phyloP scores from a whole-genome alignment of 495 filamentous ascomycete species.

The Xanthoparmelia taractica region DNA sequence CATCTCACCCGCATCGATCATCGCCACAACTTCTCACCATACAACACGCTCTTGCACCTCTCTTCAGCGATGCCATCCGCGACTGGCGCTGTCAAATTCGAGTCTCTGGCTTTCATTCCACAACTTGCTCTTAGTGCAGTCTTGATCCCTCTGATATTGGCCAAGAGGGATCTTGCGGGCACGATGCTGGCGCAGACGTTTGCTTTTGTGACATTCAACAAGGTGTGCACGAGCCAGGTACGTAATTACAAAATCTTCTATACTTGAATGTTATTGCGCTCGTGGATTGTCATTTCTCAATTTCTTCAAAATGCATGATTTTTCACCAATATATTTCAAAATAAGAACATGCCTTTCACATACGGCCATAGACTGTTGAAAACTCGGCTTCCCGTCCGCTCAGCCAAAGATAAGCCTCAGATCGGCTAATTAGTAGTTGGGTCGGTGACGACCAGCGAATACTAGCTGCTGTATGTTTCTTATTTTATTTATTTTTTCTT shows the following conservation, averaged over 20 bases:
- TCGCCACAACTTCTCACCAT: conserved; percentile 95
- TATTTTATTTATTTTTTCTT: neutral
- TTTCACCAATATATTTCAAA: neutral
- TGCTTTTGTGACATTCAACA: conserved; percentile 94
- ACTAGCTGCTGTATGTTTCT: conserved; percentile 29
- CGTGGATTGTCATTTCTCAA: neutral
- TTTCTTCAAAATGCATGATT: neutral
- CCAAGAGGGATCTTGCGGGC: conserved; percentile 71
- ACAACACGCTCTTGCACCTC: conserved; percentile 86
- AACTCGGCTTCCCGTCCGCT: conserved; percentile 25
- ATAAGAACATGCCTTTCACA: neutral
- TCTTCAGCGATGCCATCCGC: conserved; percentile 45
- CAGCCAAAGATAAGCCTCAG: conserved; percentile 26
- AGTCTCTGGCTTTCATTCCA: conserved; percentile 79
- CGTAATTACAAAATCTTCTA: conserved; percentile 7
- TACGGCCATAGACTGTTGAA: conserved; percentile 23
- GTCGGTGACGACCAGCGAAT: conserved; percentile 28
- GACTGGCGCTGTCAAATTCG: conserved; percentile 44
- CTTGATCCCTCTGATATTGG: conserved; percentile 68
- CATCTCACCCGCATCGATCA: conserved; percentile 92
- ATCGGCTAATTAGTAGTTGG: conserved; percentile 30
- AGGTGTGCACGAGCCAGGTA: conserved; percentile 97
- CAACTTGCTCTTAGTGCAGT: conserved; percentile 73
- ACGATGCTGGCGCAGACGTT: conserved; percentile 99
- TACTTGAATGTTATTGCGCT: neutral